Percentiles rank a stretch among this genome's conserved stretches.
phyloP scores from a whole-genome alignment of 305 asterid species.

The Solanum hybrid region DNA sequence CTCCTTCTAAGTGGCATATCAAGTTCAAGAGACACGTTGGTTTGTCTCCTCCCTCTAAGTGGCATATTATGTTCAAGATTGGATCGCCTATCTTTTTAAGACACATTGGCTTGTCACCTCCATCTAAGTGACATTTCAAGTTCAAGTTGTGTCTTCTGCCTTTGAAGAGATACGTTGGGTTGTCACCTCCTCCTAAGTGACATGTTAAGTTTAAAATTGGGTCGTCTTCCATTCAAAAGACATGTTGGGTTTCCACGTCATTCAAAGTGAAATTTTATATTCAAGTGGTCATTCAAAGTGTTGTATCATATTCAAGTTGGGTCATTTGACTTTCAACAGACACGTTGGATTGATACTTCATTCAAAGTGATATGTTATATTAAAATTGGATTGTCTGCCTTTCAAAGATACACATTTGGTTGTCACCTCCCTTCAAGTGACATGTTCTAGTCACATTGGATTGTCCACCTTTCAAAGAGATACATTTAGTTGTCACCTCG shows the following conservation, averaged over 20 bases:
- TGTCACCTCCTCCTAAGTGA: neutral
- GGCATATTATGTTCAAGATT: neutral
- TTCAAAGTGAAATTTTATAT: neutral
- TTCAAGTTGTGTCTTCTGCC: neutral
- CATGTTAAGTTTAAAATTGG: neutral
- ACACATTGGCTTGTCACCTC: neutral
- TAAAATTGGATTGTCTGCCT: neutral
- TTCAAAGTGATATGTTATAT: neutral
- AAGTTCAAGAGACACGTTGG: neutral
- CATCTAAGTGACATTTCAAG: neutral
- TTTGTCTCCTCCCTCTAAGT: neutral
- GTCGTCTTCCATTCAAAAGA: neutral
- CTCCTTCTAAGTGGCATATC: neutral
- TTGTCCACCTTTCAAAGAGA: neutral
- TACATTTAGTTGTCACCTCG: neutral
- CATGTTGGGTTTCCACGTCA: neutral
- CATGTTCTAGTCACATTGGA: neutral
- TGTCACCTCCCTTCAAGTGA: neutral
- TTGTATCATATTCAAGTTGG: neutral
- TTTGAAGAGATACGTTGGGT: neutral
- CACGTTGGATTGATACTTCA: neutral
- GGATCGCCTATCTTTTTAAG: neutral
- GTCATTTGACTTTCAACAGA: neutral
- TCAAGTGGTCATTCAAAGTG: neutral
- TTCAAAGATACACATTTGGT: neutral